These are phyloP conservation scores for Dioscorea zingiberensis DNA, from an alignment of 106 monocot species.

Conservation along the genomic window DNA sequence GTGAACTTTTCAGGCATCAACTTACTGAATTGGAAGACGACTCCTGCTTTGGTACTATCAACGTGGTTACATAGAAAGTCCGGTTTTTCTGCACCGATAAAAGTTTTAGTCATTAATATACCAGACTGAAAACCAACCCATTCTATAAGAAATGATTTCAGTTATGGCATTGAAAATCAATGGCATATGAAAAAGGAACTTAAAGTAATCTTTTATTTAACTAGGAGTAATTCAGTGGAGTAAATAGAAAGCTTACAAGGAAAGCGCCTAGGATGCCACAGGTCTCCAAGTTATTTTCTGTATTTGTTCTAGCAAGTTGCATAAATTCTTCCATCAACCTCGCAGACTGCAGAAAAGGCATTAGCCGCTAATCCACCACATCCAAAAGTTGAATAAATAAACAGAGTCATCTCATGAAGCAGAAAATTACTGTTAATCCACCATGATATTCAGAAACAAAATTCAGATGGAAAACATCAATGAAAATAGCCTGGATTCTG, in stretches of 20 bases:
- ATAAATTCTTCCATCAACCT: constrained; percentile 88
- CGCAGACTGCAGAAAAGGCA: constrained; percentile 51
- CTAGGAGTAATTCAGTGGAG: neutral
- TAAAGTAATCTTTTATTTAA: neutral
- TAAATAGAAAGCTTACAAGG: constrained; percentile 46
- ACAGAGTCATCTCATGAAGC: neutral
- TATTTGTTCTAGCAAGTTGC: constrained; percentile 82
- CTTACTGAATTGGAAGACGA: constrained; percentile 75
- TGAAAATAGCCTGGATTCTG: neutral
- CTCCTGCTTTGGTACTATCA: constrained; percentile 94
- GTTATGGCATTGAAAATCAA: neutral
- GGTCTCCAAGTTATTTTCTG: constrained; percentile 78
- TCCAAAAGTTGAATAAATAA: neutral
- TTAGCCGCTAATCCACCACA: neutral
- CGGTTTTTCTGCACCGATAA: constrained; percentile 60
- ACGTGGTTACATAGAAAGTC: constrained; percentile 72
- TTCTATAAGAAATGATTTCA: neutral
- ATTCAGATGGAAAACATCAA: constrained; percentile 1
- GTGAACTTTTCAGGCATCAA: constrained; percentile 4
- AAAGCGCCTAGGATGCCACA: constrained; percentile 93
- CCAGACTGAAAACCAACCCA: neutral
- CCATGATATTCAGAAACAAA: neutral
- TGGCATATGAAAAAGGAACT: neutral
- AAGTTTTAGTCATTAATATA: neutral
- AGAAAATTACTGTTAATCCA: neutral